Conservation (phyloP, 306 rosid genomes). For the Begonia peltatifolia region DNA sequence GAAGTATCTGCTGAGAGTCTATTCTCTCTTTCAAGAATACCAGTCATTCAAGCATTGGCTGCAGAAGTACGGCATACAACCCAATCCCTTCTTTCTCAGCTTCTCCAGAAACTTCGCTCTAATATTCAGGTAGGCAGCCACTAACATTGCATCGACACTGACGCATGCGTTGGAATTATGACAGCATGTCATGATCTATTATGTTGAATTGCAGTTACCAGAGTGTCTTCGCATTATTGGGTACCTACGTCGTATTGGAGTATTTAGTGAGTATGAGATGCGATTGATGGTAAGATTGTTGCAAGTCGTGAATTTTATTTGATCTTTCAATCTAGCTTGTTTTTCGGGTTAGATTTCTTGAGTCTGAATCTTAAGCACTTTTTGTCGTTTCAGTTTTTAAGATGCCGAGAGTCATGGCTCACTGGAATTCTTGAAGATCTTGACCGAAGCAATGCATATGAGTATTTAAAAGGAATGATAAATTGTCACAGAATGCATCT, state of each 20-base stretch:
- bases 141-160: slow-evolving; percentile 7
- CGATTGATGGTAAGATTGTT: slow-evolving; percentile 63
- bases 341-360: not conserved
- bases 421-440: slow-evolving; percentile 91
- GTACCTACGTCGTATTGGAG: slow-evolving; percentile 79
- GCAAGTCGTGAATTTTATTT: no score
- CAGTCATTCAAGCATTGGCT: slow-evolving; percentile 75
- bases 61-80: slow-evolving; percentile 85
- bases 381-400: slow-evolving; percentile 51
- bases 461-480: slow-evolving; percentile 82
- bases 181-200: slow-evolving; percentile 6
- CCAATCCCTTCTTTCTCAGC: slow-evolving; percentile 92
- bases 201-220: slow-evolving; percentile 52
- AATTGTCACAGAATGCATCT: slow-evolving; percentile 95
- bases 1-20: slow-evolving; percentile 10
- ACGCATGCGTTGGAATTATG: not conserved
- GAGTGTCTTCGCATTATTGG: slow-evolving; percentile 96
- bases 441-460: slow-evolving; percentile 76
- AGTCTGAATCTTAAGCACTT: slow-evolving; percentile 9
- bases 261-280: slow-evolving; percentile 90
- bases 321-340: no score
- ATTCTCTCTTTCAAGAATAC: slow-evolving; percentile 28
- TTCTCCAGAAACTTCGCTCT: slow-evolving; percentile 95
- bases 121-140: slow-evolving; percentile 68
- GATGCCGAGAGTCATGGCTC: slow-evolving; percentile 98